Base-by-base conservation (phyloP, 140 eudicot genomes). In the Stevia rebaudiana region DNA sequence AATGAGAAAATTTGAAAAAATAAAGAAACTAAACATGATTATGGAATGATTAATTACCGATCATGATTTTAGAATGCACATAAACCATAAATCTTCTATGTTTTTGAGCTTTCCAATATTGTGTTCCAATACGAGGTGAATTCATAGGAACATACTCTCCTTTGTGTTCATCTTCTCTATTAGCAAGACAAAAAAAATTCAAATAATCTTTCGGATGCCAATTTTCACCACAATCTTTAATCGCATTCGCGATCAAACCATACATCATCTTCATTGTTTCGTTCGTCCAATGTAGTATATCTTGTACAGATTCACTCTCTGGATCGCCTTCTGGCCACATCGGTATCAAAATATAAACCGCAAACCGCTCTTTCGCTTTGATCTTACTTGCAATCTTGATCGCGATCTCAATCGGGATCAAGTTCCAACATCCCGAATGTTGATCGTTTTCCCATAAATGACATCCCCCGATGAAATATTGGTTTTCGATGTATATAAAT, bases 261-360 rank as follows among this genome's bases (percentile, higher is more conserved):
- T 88, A 92, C 96, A 92, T 92, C 95, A 88, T 92, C 71, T 77
- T 76, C 95, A 92, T 92, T 4, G 98, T 92, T 68, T 85, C 95
- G 43, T 87, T 66, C 15, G 89, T 85, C 96, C 96, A 92, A 56
- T 92, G 81, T 67, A 92, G 39, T 72, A 92, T 92, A 49, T 85
- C 94, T 23, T 92, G 96, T 41, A 88, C 96, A 0, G 89, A 23
- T 61, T 92, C 96, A 63, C 95, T 88, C 70, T 92, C 98, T 4
- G 89, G 95, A 11, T 59, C 44, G 22, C 98, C 98, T 80, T 92
- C 98, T n/a, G 98, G 98, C 96, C 98, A 92, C 98, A 92, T 88
- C 5, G 98, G 98, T 63, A 92, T 79, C 39, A 91, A 72, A 23
- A 88, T 72, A 68, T 92, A 88, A 51, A 78, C 98, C 6, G 89